Percentiles rank a stretch among this genome's conserved stretches.
These are phyloP conservation scores for Acanthamoeba divionensis DNA, from an alignment of 208 protist genomes.

Conservation along the genomic window DNA sequence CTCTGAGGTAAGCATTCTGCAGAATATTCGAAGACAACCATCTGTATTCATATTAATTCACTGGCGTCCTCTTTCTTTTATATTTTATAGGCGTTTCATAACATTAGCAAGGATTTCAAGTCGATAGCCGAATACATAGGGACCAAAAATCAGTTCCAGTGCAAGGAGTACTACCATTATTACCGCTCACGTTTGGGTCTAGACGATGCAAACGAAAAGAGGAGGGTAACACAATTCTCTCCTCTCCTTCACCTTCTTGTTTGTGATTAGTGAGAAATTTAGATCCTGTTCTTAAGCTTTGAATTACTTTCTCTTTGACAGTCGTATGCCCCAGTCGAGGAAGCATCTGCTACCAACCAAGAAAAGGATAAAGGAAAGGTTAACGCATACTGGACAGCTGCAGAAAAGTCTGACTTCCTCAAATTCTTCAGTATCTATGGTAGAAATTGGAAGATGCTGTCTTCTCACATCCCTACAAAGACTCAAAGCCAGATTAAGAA, in stretches of 20 bases:
- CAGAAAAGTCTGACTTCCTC: slow-evolving; percentile 30
- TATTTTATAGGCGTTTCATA: background rate
- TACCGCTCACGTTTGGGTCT: slow-evolving; percentile 36
- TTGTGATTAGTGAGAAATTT: too few species aligned
- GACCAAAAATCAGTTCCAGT: slow-evolving; percentile 57
- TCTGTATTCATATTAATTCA: too few species aligned
- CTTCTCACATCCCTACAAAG: slow-evolving; percentile 45
- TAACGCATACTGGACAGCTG: slow-evolving; percentile 27
- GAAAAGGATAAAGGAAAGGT: slow-evolving; percentile 4
- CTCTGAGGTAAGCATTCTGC: background rate
- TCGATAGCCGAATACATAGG: slow-evolving; percentile 51
- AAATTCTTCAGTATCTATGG: slow-evolving; percentile 55
- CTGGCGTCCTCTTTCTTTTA: too few species aligned
- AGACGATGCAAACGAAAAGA: slow-evolving; percentile 17
- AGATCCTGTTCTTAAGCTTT: too few species aligned
- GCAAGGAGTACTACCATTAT: slow-evolving; percentile 53
- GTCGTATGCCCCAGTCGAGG: background rate
- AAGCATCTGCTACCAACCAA: background rate
- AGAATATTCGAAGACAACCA: too few species aligned
- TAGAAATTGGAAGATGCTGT: slow-evolving; percentile 51
- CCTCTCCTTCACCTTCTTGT: too few species aligned
- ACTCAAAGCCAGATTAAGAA: slow-evolving; percentile 52
- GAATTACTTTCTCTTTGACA: background rate
- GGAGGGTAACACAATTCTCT: too few species aligned
- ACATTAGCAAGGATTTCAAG: slow-evolving; percentile 52